These are phyloP conservation scores for Apiospora marii DNA, from an alignment of 2,329 filamentous ascomycete genomes.

Conservation along the genomic window DNA sequence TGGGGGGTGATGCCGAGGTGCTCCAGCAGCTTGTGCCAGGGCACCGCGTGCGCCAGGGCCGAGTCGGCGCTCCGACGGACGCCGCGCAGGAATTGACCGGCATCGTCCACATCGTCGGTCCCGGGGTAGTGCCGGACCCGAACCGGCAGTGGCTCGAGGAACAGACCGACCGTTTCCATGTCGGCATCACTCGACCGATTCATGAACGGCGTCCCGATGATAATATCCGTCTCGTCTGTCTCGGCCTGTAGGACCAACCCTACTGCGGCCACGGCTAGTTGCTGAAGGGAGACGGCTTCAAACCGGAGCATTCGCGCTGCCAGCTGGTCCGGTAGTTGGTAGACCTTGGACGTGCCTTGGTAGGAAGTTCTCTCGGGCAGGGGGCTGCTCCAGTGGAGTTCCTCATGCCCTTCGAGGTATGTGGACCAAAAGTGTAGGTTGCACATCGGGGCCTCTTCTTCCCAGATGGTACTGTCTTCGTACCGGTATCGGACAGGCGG, in stretches of 20 bases:
- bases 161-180: conserved; percentile 38
- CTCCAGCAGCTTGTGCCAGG: conserved; percentile 41
- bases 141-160: conserved; percentile 42
- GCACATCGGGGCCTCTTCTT: not conserved
- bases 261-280: conserved; percentile 15
- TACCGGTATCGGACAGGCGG: not conserved
- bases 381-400: no score
- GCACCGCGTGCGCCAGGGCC: conserved; percentile 40
- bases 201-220: conserved; percentile 39
- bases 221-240: conserved; percentile 34
- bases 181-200: conserved; percentile 37
- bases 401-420: not conserved
- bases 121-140: no score
- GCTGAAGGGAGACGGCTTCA: conserved; percentile 1
- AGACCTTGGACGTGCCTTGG: not conserved
- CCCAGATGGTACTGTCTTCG: not conserved
- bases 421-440: not conserved
- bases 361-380: not conserved
- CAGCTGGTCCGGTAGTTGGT: no score
- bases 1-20: conserved; percentile 26
- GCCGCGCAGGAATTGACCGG: not conserved
- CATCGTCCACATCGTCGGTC: not conserved
- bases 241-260: not conserved
- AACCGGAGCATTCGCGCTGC: not conserved
- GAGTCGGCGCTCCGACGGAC: conserved; percentile 35